Evolutionary conservation across 2,329 filamentous ascomycete genomes (phyloP).

Genomic region (Beauveria bassiana): DNA sequence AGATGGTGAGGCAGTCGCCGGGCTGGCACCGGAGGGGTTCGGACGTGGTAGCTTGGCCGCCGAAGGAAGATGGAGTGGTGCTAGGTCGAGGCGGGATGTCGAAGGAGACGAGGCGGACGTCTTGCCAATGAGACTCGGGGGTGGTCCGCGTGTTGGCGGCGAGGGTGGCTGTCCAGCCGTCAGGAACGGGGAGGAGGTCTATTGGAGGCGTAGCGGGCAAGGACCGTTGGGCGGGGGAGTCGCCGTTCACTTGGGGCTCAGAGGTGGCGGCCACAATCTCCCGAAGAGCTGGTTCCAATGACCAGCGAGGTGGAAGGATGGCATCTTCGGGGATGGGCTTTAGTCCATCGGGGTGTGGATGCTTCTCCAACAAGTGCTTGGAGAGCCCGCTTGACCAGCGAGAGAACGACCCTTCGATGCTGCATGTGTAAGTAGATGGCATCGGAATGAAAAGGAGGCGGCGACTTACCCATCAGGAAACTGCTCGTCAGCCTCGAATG

Average conservation of each 20-base stretch:
- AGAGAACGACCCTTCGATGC: constrained; percentile 74
- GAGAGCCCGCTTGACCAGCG: constrained; percentile 67
- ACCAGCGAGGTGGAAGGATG: constrained; percentile 66
- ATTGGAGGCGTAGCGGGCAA: constrained; percentile 21
- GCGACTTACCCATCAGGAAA: constrained; percentile 77
- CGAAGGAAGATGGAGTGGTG: background rate
- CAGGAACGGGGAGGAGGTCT: constrained; percentile 46
- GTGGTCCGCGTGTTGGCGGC: constrained; percentile 66
- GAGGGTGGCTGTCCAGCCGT: constrained; percentile 50
- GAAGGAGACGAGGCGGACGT: constrained; percentile 75
- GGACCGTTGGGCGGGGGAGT: background rate
- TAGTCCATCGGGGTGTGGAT: constrained; percentile 60
- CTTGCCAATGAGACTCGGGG: constrained; percentile 76
- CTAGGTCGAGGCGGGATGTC: constrained; percentile 27
- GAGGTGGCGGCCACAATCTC: background rate
- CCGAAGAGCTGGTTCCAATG: constrained; percentile 22
- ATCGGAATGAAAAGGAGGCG: background rate
- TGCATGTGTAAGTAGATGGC: constrained; percentile 24
- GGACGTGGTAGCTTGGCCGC: constrained; percentile 4
- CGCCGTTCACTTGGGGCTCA: constrained; percentile 9
- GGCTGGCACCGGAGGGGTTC: constrained; percentile 43
- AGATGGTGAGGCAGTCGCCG: constrained; percentile 74
- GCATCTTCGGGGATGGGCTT: constrained; percentile 66
- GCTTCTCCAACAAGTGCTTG: constrained; percentile 55
- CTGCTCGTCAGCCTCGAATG: constrained; percentile 87